phyloP scores from a whole-genome alignment of 179 eudicot species.

The Silene vulgaris region DNA sequence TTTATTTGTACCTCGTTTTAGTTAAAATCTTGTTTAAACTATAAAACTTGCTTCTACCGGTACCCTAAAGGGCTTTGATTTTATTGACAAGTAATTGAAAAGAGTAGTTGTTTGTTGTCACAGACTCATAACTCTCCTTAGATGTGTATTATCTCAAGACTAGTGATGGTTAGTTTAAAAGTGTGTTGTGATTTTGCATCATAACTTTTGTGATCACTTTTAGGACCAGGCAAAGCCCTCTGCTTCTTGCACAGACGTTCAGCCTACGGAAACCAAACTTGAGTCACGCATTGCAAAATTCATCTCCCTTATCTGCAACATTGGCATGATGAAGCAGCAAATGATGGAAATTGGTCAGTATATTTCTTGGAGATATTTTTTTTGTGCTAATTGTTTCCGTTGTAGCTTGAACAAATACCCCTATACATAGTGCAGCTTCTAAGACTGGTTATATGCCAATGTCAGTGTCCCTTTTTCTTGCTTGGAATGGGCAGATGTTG shows the following conservation, averaged over 20 bases:
- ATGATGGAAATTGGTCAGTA: conserved; percentile 93
- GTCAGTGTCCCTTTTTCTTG: background rate
- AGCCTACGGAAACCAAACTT: conserved; percentile 68
- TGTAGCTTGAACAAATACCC: background rate
- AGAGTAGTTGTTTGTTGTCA: background rate
- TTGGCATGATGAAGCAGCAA: conserved; percentile 96
- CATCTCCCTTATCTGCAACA: conserved; percentile 85
- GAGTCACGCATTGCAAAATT: conserved; percentile 73
- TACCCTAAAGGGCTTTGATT: background rate
- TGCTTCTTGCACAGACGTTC: conserved; percentile 30
- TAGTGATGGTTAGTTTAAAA: background rate
- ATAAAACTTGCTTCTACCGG: conserved; percentile 2
- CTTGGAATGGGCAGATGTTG: background rate
- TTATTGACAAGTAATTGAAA: background rate
- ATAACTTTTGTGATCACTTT: conserved; percentile 17
- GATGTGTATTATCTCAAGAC: background rate
- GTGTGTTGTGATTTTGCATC: conserved; percentile 1
- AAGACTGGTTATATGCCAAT: background rate
- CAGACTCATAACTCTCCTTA: background rate
- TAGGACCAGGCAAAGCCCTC: conserved; percentile 48
- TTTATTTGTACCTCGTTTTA: background rate
- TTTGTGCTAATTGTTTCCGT: background rate
- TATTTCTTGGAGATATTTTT: background rate
- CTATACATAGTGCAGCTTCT: background rate
- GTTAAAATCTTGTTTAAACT: background rate